phyloP scores from a whole-genome alignment of 148 eudicot species.

The Rhododendron henanense region DNA sequence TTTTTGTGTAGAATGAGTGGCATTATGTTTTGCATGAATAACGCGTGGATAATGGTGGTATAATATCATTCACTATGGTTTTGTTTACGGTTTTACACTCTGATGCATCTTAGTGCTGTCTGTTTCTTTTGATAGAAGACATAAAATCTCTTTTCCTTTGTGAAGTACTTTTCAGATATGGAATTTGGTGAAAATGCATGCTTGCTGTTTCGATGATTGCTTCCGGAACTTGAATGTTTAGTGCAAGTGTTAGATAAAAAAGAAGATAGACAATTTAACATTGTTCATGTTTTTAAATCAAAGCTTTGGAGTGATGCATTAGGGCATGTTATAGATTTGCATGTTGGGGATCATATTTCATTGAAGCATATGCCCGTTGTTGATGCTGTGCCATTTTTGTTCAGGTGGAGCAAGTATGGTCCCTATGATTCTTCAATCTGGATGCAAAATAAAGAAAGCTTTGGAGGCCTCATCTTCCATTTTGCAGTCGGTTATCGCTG shows the following conservation, averaged over 20 bases:
- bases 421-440: conserved; percentile 3
- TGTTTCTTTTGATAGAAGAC: not conserved
- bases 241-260: not conserved
- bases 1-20: not conserved
- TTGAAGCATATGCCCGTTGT: not conserved
- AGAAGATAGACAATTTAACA: not conserved
- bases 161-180: not conserved
- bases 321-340: conserved; percentile 5
- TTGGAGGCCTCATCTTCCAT: conserved; percentile 16
- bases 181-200: not conserved
- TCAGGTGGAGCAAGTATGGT: not conserved
- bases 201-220: not conserved
- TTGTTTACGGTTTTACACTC: too few relatives aligned
- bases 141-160: not conserved
- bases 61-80: too few relatives aligned
- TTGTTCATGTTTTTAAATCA: not conserved
- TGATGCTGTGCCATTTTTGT: not conserved
- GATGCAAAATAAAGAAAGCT: conserved; percentile 10
- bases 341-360: not conserved
- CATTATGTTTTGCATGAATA: not conserved
- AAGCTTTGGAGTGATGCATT: not conserved
- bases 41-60: not conserved
- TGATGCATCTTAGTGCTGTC: not conserved
- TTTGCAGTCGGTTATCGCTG: conserved; percentile 8
- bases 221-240: not conserved